Evolutionary conservation across 2,329 filamentous ascomycete species (phyloP), one percentile per base, ranked within the genome.

Genomic region (Aspergillus sp.): DNA sequence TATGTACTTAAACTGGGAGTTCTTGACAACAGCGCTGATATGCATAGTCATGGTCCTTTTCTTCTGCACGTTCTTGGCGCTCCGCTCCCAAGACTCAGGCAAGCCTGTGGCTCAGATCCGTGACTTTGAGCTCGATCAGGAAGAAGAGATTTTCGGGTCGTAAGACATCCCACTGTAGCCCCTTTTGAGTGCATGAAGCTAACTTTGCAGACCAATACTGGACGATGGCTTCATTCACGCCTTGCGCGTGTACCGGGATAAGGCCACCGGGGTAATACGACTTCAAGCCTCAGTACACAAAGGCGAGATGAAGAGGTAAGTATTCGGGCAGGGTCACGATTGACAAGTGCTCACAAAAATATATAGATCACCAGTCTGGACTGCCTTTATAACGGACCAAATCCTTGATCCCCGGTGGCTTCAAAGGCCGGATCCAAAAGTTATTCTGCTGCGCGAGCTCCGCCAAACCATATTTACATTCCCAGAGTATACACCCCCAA

Each of bases 321-420:
- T 33, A 9, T 39, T 37, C 23, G 48, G 6, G 4, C 4, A 5
- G 15, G 7, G 8, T 11, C 3, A 15, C 17, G 43, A 31, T 11
- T 12, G 5, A 6, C 8, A 8, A 14, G 35, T 25, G 19, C n/a
- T 33, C 44, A 56, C 46, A 35, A 40, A 21, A 39, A 11, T 14
- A 1, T 21, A 17, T 49, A 80, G 78, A 19, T 81, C 82, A 2
- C 84, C 85, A 0, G 81, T 87, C 55, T 87, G 85, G 85, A 87
- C 84, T 2, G 81, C 82, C 0, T 85, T 84, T 59, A 75, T 84
- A 19, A 81, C 80, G 1, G 70, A 78, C 23, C 77, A 80, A 55
- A 70, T 83, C 35, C 70, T 72, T 27, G 73, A 76, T 52, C 75
- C 70, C 5, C 73, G 71, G 35, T 86, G 83, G 82, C 75, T 82